Percentiles rank a stretch among this genome's conserved stretches.
These are phyloP conservation scores for Trichosanthes truncata DNA, from an alignment of 306 rosid species.

Conservation along the genomic window DNA sequence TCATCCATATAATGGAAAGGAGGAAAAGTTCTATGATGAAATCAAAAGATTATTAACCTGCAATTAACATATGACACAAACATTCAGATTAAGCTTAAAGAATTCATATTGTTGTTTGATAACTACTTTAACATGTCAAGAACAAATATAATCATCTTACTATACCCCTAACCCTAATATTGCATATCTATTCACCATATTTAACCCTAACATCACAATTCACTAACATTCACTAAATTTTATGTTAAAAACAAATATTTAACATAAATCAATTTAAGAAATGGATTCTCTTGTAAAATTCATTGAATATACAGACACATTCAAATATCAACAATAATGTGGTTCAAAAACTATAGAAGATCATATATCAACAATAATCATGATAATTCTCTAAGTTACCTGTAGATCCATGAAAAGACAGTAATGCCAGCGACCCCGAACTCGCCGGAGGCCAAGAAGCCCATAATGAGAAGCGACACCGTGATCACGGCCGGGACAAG, in stretches of 20 bases:
- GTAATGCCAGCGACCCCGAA: constrained; percentile 70
- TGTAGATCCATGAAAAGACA: constrained; percentile 67
- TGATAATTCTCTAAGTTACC: background rate
- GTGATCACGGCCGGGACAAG: constrained; percentile 57
- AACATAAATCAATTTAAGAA: background rate
- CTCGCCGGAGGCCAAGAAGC: constrained; percentile 64
- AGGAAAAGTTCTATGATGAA: too few species aligned
- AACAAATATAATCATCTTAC: background rate
- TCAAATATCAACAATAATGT: background rate
- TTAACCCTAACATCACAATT: background rate
- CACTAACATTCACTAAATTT: background rate
- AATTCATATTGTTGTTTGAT: too few species aligned
- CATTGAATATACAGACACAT: too few species aligned
- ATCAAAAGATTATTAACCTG: too few species aligned
- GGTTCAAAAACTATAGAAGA: too few species aligned
- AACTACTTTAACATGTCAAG: too few species aligned
- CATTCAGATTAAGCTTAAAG: too few species aligned
- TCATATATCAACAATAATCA: background rate
- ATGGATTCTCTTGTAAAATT: background rate
- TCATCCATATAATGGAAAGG: too few species aligned
- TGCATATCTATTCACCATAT: background rate
- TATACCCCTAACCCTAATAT: background rate
- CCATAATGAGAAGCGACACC: constrained; percentile 28
- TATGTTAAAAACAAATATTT: too few species aligned
- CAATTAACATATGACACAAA: too few species aligned